phyloP scores from a whole-genome alignment of 768 basidiomycete genomes.

The Boletus reticuloceps region DNA sequence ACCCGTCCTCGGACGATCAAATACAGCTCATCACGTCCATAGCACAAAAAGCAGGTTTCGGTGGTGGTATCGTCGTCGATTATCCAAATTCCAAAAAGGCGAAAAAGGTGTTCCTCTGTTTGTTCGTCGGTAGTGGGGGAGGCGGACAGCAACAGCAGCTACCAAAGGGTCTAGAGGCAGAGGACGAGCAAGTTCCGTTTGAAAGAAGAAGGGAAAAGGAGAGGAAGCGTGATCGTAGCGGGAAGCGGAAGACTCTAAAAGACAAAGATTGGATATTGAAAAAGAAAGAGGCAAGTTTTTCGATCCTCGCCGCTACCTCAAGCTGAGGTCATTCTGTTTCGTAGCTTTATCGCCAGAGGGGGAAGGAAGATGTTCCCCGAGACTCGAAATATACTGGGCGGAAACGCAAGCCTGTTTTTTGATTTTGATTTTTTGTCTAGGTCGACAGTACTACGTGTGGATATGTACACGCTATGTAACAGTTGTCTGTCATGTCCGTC shows the following conservation, averaged over 20 bases:
- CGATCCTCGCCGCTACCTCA: constrained; percentile 1
- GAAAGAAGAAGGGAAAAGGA: constrained; percentile 77
- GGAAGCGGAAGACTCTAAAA: constrained; percentile 70
- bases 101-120: constrained; percentile 88
- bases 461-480: constrained; percentile 9
- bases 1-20: constrained; percentile 96
- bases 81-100: constrained; percentile 98
- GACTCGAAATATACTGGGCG: constrained; percentile 93
- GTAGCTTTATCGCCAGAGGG: constrained; percentile 79
- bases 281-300: constrained; percentile 83
- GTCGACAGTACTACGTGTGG: background rate
- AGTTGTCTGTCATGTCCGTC: constrained; percentile 24
- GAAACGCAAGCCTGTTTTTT: constrained; percentile 80
- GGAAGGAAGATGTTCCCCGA: constrained; percentile 79
- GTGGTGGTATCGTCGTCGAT: constrained; percentile 94
- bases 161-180: constrained; percentile 75
- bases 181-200: constrained; percentile 62
- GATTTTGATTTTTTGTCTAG: constrained; percentile 20
- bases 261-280: constrained; percentile 91
- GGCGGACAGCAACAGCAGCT: constrained; percentile 56
- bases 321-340: background rate
- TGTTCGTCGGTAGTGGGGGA: constrained; percentile 84
- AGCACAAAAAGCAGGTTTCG: constrained; percentile 94
- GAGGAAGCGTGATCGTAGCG: constrained; percentile 50
- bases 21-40: constrained; percentile 91